Base-by-base conservation (phyloP, 2,329 filamentous ascomycete species). In the Oidium heveae region DNA sequence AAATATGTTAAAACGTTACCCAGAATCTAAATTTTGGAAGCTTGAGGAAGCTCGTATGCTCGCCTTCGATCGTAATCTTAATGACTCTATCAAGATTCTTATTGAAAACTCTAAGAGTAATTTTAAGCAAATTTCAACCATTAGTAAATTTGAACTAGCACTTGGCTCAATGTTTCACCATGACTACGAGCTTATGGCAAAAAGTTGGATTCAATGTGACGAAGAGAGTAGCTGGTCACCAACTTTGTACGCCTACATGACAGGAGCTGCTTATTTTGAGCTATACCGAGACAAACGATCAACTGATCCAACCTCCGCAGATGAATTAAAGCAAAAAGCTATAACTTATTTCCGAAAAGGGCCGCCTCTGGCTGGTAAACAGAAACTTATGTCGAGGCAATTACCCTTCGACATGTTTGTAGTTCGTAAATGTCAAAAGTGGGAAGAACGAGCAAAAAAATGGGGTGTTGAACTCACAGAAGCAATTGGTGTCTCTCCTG, bases 171-270 rank as follows among this genome's bases (percentile, higher is more conserved):
- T 95, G 77, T 88, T 84, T 62, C 68, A 82, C 18, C 84, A 93
- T 65, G 74, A 82, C 58, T 95, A 89, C 70, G 67, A 76, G 8
- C 72, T 80, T 4, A 87, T 84, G 67, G 77, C 84, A 2, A 74
- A 82, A 55, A 74, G 78, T 0, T 96, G 95, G 67, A 67, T 88
- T 43, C 65, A 75, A 59, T 88, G 84, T 59, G 71, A 85, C 12
- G 80, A 84, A 55, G 73, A 91, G 55, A 95, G 94, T 67, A 85
- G 85, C 61, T 96, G 91, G 91, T 88, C 82, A 55, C 86, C 87
- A 54, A 79, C 82, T 0, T 66, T 96, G 54, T 96, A 98, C 69
- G 86, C 86, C 65, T 96, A 88, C 68, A 83, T 94, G 59, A 83
- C 84, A 1, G 91, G 81, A 8, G 74, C 76, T 13, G 81, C 83